Conservation (phyloP, 2,329 filamentous ascomycete species). For the Colletotrichum paranaense region DNA sequence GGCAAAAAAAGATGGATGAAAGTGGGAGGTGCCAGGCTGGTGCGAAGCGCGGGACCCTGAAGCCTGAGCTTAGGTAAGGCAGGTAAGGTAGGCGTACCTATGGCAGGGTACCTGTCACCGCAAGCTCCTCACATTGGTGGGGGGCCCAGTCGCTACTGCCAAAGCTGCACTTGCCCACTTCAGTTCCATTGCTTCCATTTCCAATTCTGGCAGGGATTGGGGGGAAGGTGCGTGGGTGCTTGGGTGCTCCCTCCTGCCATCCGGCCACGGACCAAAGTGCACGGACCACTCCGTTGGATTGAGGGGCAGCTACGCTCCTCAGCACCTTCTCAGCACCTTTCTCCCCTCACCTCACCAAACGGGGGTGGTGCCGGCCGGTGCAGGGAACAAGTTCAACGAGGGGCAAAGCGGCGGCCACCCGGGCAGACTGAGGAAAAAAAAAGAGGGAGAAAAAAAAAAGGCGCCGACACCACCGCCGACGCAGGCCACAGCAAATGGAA, state of each 20-base stretch:
- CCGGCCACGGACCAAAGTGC: background rate
- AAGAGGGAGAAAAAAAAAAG: background rate
- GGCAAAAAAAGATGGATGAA: background rate
- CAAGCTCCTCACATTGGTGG: slow-evolving; percentile 25
- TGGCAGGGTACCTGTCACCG: slow-evolving; percentile 19
- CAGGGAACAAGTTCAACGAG: slow-evolving; percentile 20
- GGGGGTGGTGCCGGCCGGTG: background rate
- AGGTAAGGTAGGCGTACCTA: background rate
- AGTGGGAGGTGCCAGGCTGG: background rate
- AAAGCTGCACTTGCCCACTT: slow-evolving; percentile 6
- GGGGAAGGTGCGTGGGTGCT: no score
- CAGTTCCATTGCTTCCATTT: background rate
- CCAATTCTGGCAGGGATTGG: background rate
- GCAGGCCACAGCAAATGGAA: no score
- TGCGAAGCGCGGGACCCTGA: background rate
- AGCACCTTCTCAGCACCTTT: slow-evolving; percentile 14
- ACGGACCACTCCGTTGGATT: slow-evolving; percentile 9
- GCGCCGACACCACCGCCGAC: slow-evolving; percentile 5
- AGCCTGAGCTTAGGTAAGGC: slow-evolving; percentile 12
- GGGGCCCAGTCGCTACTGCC: background rate
- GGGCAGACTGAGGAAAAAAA: background rate
- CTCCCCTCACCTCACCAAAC: background rate
- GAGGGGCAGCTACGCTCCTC: slow-evolving; percentile 15
- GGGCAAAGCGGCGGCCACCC: slow-evolving; percentile 8
- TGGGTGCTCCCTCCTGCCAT: background rate